Percentiles rank a stretch among this genome's conserved stretches.
These are phyloP conservation scores for Malassezia furfur DNA, from an alignment of 1,284 basidiomycete genomes.

Conservation along the genomic window DNA sequence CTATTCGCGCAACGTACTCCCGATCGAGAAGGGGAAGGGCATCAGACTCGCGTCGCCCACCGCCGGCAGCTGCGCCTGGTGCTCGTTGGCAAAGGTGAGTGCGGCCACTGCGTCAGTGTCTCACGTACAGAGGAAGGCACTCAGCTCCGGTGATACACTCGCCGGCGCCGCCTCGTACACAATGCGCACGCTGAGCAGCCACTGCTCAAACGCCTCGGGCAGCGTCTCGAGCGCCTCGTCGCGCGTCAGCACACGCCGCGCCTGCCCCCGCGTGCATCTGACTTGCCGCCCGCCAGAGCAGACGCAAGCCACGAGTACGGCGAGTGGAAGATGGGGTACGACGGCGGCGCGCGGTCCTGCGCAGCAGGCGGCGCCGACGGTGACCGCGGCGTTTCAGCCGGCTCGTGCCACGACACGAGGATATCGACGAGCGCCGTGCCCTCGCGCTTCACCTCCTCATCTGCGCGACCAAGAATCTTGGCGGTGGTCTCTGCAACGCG, in stretches of 20 bases:
- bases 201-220: constrained; percentile 11
- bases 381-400: not conserved
- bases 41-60: constrained; percentile 7
- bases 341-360: not conserved
- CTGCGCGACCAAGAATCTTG: constrained; percentile 3
- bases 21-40: constrained; percentile 14
- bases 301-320: constrained; percentile 18
- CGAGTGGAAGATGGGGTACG: constrained; percentile 11
- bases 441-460: not conserved
- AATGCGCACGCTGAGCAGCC: constrained; percentile 12
- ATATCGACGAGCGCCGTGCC: constrained; percentile 5
- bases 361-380: constrained; percentile 1
- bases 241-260: not conserved
- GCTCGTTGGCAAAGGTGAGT: constrained; percentile 12
- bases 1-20: constrained; percentile 6
- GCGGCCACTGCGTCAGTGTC: constrained; percentile 1
- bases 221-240: not conserved
- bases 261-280: not conserved
- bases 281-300: constrained; percentile 2
- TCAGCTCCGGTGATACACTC: not conserved
- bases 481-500: not conserved
- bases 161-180: not conserved
- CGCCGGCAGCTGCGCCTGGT: constrained; percentile 10
- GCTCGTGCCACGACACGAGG: constrained; percentile 9
- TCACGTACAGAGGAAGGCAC: not conserved